Conservation (phyloP, 192 early-diverging fungal species). For the Globomyces pollinis-pini region DNA sequence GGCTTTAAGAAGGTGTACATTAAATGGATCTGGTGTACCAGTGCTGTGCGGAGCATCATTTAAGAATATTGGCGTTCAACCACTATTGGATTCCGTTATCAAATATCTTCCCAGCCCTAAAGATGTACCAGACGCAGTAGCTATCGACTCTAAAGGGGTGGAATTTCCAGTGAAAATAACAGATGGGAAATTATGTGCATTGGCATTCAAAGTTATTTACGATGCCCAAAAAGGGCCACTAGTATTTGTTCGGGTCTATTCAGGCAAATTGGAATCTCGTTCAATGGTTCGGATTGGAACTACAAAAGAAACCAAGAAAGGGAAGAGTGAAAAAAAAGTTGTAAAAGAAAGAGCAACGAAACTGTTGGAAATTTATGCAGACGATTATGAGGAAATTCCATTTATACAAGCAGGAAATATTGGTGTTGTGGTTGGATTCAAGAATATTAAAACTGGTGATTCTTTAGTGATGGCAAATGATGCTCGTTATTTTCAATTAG, state of each 20-base stretch:
- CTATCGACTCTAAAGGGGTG: constrained; percentile 32
- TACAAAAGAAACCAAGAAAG: too few species aligned
- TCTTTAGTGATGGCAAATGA: constrained; percentile 53
- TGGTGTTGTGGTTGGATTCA: constrained; percentile 74
- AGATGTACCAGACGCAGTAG: constrained; percentile 56
- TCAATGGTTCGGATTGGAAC: constrained; percentile 60
- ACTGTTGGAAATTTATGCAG: constrained; percentile 86
- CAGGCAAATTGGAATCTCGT: constrained; percentile 63
- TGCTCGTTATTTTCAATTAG: constrained; percentile 34
- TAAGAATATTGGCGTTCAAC: constrained; percentile 88
- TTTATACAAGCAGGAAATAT: constrained; percentile 70
- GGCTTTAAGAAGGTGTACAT: constrained; percentile 65
- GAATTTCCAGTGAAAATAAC: constrained; percentile 4
- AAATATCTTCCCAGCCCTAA: constrained; percentile 78
- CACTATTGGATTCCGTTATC: constrained; percentile 78
- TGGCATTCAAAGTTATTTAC: constrained; percentile 91
- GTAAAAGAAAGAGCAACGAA: constrained; percentile 80
- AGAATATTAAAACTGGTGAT: constrained; percentile 80
- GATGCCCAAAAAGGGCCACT: constrained; percentile 79
- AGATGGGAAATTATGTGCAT: constrained; percentile 54
- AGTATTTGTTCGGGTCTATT: constrained; percentile 87
- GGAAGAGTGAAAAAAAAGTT: too few species aligned
- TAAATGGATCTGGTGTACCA: constrained; percentile 63
- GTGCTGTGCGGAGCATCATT: constrained; percentile 84
- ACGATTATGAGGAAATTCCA: constrained; percentile 77